A percentile compares a stretch with the other conserved stretches of the same genome.
Evolutionary conservation across 2,329 filamentous ascomycete genomes (phyloP).

Genomic region (Bretziella fagacearum): DNA sequence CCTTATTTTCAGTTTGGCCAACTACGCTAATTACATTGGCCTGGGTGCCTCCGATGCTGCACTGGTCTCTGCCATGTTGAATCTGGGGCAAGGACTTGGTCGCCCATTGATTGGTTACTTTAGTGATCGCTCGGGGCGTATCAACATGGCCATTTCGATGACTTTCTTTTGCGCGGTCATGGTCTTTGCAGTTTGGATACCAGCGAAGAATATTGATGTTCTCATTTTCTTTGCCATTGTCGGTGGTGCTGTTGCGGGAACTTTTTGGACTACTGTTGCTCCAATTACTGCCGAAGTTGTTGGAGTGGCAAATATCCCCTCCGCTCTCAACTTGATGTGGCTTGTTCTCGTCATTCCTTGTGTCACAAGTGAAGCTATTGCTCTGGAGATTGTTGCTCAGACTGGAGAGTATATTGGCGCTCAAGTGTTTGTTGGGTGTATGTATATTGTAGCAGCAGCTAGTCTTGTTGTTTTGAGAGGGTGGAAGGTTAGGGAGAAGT

Average conservation of each 20-base stretch:
- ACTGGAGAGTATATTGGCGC: slow-evolving; percentile 33
- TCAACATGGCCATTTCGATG: slow-evolving; percentile 53
- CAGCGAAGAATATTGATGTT: slow-evolving; percentile 44
- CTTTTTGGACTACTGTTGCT: slow-evolving; percentile 51
- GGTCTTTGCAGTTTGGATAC: slow-evolving; percentile 56
- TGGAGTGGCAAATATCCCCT: slow-evolving; percentile 50
- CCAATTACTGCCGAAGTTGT: slow-evolving; percentile 61
- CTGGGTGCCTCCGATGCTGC: slow-evolving; percentile 50
- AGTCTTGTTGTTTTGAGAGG: slow-evolving; percentile 23
- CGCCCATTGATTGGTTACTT: slow-evolving; percentile 56
- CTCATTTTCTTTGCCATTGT: slow-evolving; percentile 55
- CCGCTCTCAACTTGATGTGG: slow-evolving; percentile 54
- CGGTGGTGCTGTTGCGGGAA: slow-evolving; percentile 54
- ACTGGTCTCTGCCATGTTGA: slow-evolving; percentile 56
- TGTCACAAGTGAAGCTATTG: slow-evolving; percentile 51
- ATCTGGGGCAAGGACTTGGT: slow-evolving; percentile 48
- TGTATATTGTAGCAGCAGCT: slow-evolving; percentile 35
- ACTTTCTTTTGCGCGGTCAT: slow-evolving; percentile 49
- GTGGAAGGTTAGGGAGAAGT: slow-evolving; percentile 24
- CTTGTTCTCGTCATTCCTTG: slow-evolving; percentile 51
- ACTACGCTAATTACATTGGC: slow-evolving; percentile 53
- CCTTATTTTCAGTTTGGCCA: slow-evolving; percentile 59
- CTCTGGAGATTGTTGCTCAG: slow-evolving; percentile 32
- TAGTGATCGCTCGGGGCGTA: slow-evolving; percentile 50
- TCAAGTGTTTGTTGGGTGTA: slow-evolving; percentile 42